Evolutionary conservation across 2,329 filamentous ascomycete genomes (phyloP), one percentile per base, ranked within the genome.

Genomic region (Colletotrichum gigasporum): DNA sequence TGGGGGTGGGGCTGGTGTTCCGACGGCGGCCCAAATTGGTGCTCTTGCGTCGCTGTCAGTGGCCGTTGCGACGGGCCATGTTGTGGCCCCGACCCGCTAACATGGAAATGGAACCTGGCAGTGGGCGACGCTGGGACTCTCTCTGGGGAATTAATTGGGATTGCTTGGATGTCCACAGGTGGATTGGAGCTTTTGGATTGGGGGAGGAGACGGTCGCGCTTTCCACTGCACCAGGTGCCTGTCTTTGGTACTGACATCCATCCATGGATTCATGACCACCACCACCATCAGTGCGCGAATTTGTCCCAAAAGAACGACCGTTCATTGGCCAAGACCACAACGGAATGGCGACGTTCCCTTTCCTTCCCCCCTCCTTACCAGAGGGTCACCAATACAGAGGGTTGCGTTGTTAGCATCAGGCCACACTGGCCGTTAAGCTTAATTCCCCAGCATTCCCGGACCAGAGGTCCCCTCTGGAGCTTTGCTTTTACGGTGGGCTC

Each of bases 381-480:
- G 28, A 30, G 26, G 24, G 28, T 24, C 18, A 22, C 41, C 32
- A 5, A n/a, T 9, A 16, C 48, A 7, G 16, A 28, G 16, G 16
- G 56, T 42, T 28, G 26, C 30, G 9, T 14, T 47, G 22, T 48
- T 60, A 54, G 55, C 39, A 60, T 52, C 41, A 48, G 32, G 24
- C 55, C 54, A 59, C 30, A 35, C 45, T 30, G 39, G 9, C 26
- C 41, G 48, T 65, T 65, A 65, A 65, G 62, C 62, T 65, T 65
- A 65, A 50, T 61, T 65, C 50, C 50, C 30, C 53, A 51, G 39
- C 30, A 59, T 48, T 47, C 30, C 50, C 39, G 42, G n/a, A n/a
- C n/a, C n/a, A n/a, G n/a, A n/a, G n/a, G n/a, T n/a, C 50, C 34
- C 28, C 18, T 20, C 11, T 26, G n/a, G n/a, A n/a, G n/a, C 20